Conservation (phyloP, 768 basidiomycete species). For the Amanita jacksonii region DNA sequence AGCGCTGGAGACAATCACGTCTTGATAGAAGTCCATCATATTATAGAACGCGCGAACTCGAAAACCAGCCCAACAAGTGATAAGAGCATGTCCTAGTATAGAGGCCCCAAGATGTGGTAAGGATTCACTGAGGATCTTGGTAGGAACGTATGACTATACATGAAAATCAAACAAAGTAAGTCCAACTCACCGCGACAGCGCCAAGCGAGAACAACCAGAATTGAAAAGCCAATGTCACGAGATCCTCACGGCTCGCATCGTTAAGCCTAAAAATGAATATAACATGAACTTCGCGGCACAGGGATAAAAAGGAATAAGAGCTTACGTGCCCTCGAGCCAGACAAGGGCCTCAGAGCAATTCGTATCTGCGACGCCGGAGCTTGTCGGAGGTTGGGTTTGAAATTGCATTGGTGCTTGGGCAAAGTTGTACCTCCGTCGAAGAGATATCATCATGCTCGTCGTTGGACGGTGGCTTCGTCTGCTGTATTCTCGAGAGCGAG, state of each 20-base stretch:
- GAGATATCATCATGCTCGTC: no score
- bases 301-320: not conserved
- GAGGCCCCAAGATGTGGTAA: slow-evolving; percentile 42
- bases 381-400: not conserved
- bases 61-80: slow-evolving; percentile 38
- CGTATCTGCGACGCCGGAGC: slow-evolving; percentile 1
- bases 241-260: slow-evolving; percentile 37
- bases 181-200: slow-evolving; percentile 36
- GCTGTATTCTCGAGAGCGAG: not conserved
- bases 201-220: slow-evolving; percentile 39
- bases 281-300: not conserved
- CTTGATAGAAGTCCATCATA: slow-evolving; percentile 23
- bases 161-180: no score
- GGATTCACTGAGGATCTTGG: slow-evolving; percentile 40
- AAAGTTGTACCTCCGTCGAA: no score
- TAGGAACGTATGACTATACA: slow-evolving; percentile 1
- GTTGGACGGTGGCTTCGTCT: not conserved
- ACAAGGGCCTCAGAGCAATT: slow-evolving; percentile 32
- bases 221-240: slow-evolving; percentile 35
- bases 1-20: slow-evolving; percentile 24
- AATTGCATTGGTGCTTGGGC: not conserved
- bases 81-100: slow-evolving; percentile 35
- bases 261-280: slow-evolving; percentile 19
- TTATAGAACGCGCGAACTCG: slow-evolving; percentile 25
- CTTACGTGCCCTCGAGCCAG: slow-evolving; percentile 39